Evolutionary conservation across 768 basidiomycete genomes (phyloP).

Genomic region (Boletus reticuloceps): DNA sequence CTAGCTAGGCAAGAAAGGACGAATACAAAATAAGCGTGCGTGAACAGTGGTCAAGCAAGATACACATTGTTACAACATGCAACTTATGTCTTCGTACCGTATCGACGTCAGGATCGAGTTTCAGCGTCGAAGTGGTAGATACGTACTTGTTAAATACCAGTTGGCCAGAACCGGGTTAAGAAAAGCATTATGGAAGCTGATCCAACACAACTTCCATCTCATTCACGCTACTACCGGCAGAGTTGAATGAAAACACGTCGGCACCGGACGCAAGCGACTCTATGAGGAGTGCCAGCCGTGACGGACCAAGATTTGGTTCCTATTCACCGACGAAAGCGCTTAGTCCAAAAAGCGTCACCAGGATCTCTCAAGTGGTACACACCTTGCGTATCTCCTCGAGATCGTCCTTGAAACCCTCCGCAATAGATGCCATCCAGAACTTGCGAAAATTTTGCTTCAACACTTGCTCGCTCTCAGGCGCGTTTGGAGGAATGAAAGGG

Average conservation of each 20-base stretch:
- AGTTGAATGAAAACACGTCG: conserved; percentile 59
- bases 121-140: neutral
- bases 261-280: conserved; percentile 81
- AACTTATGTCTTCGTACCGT: neutral
- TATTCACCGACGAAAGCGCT: conserved; percentile 15
- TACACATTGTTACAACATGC: neutral
- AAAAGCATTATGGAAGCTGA: conserved; percentile 12
- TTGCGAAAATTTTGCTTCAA: conserved; percentile 71
- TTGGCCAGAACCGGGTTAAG: neutral
- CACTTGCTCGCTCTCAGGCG: conserved; percentile 44
- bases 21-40: too few species aligned
- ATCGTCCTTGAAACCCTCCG: conserved; percentile 80
- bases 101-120: neutral
- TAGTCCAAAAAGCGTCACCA: neutral
- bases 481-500: conserved; percentile 50
- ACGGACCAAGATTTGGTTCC: conserved; percentile 68
- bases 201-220: conserved; percentile 78
- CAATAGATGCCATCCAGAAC: conserved; percentile 86
- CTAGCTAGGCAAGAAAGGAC: too few species aligned
- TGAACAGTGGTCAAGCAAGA: neutral
- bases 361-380: conserved; percentile 6
- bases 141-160: neutral
- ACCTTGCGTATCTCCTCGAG: conserved; percentile 84
- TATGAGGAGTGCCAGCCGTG: conserved; percentile 71
- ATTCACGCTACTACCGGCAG: conserved; percentile 38